Base-by-base conservation (phyloP, 1,139 yeast genomes). In the Suhomyces wounanorum region DNA sequence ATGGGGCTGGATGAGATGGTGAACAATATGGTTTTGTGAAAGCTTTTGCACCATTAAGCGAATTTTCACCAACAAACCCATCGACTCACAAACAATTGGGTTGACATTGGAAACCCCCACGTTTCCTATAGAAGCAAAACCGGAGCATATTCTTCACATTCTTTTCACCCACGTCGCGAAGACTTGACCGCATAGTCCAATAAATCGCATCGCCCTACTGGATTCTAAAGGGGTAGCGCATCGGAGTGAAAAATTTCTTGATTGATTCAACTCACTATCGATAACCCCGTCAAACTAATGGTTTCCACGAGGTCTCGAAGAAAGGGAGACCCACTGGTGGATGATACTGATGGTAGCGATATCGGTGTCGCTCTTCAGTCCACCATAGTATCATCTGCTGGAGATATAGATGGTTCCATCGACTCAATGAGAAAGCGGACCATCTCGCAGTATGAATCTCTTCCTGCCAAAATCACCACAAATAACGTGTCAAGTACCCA, bases 201-300 rank as follows among this genome's bases (percentile, higher is more conserved):
- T 14, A 33, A 14, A 28, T 14, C 18, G 10, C 37, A 33, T 33
- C 13, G 18, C 11, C 11, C 17, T 16, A 33, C 13, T 4, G 37
- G 37, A 14, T 14, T 33, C 42, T 47, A 50, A 49, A 47, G 52
- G 52, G 52, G 52, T 50, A 46, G 52, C 52, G 55, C 55, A 52
- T 52, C 53, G 52, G 41, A 43, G 46, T 49, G 53, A 50, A 52
- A 50, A 50, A 47, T 47, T 48, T 50, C 39, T 33, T 38, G 41
- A 28, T 48, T 43, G 47, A 43, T 48, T 37, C 38, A 45, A 33
- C 40, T 40, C 39, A 40, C 28, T 40, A 48, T 21, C 39, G 18
- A 38, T 14, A 40, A 11, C 13, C 18, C 28, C 42, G 33, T 17
- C 42, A 25, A 25, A 35, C n/a, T 13, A 11, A 49, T 52, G 54